Conservation (phyloP, 306 rosid species). For the Trifolium pratense region DNA sequence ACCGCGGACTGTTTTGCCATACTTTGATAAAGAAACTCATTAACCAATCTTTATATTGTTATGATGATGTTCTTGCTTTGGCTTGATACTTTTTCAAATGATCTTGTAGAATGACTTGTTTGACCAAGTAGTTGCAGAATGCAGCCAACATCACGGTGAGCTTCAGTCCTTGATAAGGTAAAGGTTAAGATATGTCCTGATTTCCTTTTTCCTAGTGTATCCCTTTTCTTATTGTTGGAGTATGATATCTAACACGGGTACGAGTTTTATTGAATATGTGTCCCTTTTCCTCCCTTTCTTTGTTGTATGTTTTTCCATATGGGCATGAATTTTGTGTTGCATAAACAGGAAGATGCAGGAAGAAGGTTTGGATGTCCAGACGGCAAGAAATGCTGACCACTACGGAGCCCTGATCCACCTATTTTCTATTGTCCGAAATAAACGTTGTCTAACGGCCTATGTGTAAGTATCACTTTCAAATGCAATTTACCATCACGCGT, state of each 20-base stretch:
- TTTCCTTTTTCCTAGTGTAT: neutral
- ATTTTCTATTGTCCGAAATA: slow-evolving; percentile 85
- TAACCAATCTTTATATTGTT: neutral
- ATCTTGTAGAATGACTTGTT: slow-evolving; percentile 50
- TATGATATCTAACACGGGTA: no score
- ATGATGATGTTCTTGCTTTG: slow-evolving; percentile 34
- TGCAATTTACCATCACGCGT: slow-evolving; percentile 5
- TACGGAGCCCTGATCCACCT: slow-evolving; percentile 87
- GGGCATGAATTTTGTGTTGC: slow-evolving; percentile 13
- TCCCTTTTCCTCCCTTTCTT: neutral
- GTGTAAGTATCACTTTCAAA: slow-evolving; percentile 52
- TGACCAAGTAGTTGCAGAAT: slow-evolving; percentile 55
- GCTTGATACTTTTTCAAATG: slow-evolving; percentile 33
- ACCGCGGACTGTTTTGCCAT: neutral
- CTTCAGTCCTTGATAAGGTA: slow-evolving; percentile 58
- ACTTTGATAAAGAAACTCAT: neutral
- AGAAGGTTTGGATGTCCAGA: slow-evolving; percentile 79
- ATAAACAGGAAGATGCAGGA: slow-evolving; percentile 79
- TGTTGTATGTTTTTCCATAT: no score
- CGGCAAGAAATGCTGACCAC: slow-evolving; percentile 80
- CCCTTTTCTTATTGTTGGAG: neutral
- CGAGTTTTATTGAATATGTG: no score
- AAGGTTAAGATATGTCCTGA: neutral
- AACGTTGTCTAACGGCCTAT: slow-evolving; percentile 85
- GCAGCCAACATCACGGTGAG: slow-evolving; percentile 55